Base-by-base conservation (phyloP, 2,329 filamentous ascomycete genomes). In the Rutstroemia sp. region DNA sequence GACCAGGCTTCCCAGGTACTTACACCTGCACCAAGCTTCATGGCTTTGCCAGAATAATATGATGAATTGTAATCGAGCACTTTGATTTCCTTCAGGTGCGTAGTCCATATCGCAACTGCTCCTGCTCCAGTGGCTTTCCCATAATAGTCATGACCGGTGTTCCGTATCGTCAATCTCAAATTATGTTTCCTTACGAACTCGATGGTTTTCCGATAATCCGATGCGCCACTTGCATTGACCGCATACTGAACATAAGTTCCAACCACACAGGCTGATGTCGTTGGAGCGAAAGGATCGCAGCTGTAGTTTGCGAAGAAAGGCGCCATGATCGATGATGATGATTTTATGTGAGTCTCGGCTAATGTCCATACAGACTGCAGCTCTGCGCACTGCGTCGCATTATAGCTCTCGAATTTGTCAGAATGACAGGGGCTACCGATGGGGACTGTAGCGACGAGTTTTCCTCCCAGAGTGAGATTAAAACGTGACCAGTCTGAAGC, bases 81-180 rank as follows among this genome's bases (percentile, higher is more conserved):
- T 5, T 51, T 16, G 16, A 14, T 51, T 6, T 19, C 44, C 7
- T 51, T 45, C 16, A 51, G 21, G n/a, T 44, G 19, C 9, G 40
- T 19, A 23, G 49, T 51, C 49, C 39, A 51, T 7, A 51, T 42
- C 12, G 49, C 36, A 30, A 51, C 5, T 17, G 39, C 49, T 19
- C 49, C 49, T 5, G 49, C n/a, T 8, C 49, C 49, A 2, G 49
- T 42, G 21, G 49, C 19, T 14, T 51, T 51, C 8, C 49, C 49
- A 19, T 69, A 70, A 57, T 73, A 73, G 57, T 82, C 79, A 64
- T 83, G 80, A 1, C 79, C 80, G 0, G 79, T 82, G 60, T 82
- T 81, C 57, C 77, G 74, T 58, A 83, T 74, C 34, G 73, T 72
- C 1, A 77, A 66, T 1, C 75, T 70, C 48, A 77, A 65, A 47